Evolutionary conservation across 2,329 filamentous ascomycete species (phyloP), one percentile per base, ranked within the genome.

Genomic region (Fusarium liriodendri): DNA sequence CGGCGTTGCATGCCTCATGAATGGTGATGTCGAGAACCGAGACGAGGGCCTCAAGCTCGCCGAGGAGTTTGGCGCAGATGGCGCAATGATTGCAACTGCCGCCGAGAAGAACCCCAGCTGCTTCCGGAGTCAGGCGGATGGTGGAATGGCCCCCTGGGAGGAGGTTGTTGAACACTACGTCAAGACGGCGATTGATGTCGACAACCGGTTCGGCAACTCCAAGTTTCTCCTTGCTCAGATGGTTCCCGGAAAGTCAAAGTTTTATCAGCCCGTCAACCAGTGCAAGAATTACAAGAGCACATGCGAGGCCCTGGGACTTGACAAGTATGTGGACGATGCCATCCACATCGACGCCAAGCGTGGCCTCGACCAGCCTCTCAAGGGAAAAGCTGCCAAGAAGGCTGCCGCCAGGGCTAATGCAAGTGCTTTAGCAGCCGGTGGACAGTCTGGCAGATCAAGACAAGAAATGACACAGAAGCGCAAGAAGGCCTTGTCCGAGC

Each of bases 21-120:
- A 99, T 79, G 97, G 97, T 57, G 97, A 99, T 79, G 95, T 99
- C 0, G 90, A 88, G 64, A 90, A 87, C 40, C 90, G 94, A 64
- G 93, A 94, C 60, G 87, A 97, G 68, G 96, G 92, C 0, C 79
- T 93, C 9, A 81, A 86, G 68, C 87, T 99, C 8, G 92, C 95
- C 70, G 79, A 89, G 29, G 93, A 98, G 80, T 98, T 90, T 79
- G 92, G 92, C n/a, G 94, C 93, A 7, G 95, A 98, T 79, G 96
- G 95, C 7, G 97, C 94, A 70, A 99, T 99, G 97, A 98, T 99
- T 78, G 97, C 97, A 11, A 97, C 95, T 4, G 89, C 94, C 5
- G 97, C 97, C 1, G 97, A 99, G 85, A 90, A 92, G 73, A 99
- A 99, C 80, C 90, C 95, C 4, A 97, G 94, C 74, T 95, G 94